phyloP scores from a whole-genome alignment of 495 filamentous ascomycete species.

The Patellaria atrata region DNA sequence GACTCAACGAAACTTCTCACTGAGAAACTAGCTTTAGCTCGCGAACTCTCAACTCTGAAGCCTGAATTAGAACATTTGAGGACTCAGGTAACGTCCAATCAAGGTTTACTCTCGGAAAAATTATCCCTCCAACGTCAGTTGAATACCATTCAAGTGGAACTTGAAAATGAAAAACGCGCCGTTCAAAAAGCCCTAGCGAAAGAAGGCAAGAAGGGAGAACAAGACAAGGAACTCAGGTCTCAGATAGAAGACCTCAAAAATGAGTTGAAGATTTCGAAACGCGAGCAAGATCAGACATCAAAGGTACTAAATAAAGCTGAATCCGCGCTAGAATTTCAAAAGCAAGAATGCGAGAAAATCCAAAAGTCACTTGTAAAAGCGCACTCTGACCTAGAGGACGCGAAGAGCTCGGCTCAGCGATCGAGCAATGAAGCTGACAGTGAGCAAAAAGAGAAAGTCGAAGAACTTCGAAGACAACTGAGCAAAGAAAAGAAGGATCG shows the following conservation, averaged over 20 bases:
- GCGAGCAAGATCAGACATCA: slow-evolving; percentile 29
- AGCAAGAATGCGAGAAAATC: slow-evolving; percentile 6
- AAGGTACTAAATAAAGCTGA: slow-evolving; percentile 21
- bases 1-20: slow-evolving; percentile 56
- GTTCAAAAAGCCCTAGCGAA: slow-evolving; percentile 45
- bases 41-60: slow-evolving; percentile 54
- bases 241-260: slow-evolving; percentile 27
- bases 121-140: slow-evolving; percentile 59
- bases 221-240: slow-evolving; percentile 13
- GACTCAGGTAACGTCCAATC: slow-evolving; percentile 50
- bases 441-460: slow-evolving; percentile 11
- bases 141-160: slow-evolving; percentile 57
- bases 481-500: slow-evolving; percentile 31
- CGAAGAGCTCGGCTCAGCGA: slow-evolving; percentile 6
- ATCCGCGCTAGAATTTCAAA: slow-evolving; percentile 15
- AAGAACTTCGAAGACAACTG: slow-evolving; percentile 28
- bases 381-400: slow-evolving; percentile 22
- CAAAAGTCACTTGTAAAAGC: slow-evolving; percentile 25
- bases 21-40: slow-evolving; percentile 60
- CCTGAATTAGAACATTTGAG: slow-evolving; percentile 67
- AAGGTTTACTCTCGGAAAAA: slow-evolving; percentile 57
- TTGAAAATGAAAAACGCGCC: slow-evolving; percentile 62
- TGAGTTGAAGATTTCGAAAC: slow-evolving; percentile 31
- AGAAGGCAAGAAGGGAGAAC: slow-evolving; percentile 16
- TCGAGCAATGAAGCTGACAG: slow-evolving; percentile 13